Percentiles rank a stretch among this genome's conserved stretches.
Conservation (phyloP, 2,329 filamentous ascomycete species). For the Stachybotrys chartarum region DNA sequence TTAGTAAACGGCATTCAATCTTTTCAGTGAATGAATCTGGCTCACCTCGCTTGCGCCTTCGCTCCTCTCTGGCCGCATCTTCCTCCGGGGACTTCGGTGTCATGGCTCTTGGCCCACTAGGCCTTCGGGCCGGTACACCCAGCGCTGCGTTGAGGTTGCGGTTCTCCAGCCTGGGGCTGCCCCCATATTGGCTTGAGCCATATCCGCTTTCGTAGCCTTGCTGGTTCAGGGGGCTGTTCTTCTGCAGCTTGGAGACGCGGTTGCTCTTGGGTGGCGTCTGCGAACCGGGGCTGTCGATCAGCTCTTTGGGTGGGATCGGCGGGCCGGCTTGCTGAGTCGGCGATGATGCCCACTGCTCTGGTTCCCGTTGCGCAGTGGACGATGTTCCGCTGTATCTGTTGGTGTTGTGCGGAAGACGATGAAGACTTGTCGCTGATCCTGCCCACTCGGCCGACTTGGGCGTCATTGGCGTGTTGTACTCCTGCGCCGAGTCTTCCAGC, state of each 20-base stretch:
- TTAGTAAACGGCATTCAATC: slow-evolving; percentile 4
- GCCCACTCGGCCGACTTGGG: slow-evolving; percentile 57
- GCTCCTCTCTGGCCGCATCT: slow-evolving; percentile 37
- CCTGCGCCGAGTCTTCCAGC: slow-evolving; percentile 65
- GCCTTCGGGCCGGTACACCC: slow-evolving; percentile 43
- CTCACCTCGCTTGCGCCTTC: slow-evolving; percentile 52
- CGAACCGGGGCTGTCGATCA: slow-evolving; percentile 34
- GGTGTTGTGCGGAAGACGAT: slow-evolving; percentile 40
- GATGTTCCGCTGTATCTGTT: slow-evolving; percentile 43
- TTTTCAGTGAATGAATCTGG: background rate
- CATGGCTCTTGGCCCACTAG: slow-evolving; percentile 55
- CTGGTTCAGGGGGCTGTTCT: slow-evolving; percentile 48
- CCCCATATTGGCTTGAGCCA: slow-evolving; percentile 45
- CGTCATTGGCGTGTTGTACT: slow-evolving; percentile 55
- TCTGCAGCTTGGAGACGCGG: slow-evolving; percentile 44
- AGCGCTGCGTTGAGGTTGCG: slow-evolving; percentile 48
- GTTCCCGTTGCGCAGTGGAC: slow-evolving; percentile 22
- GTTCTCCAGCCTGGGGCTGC: slow-evolving; percentile 50
- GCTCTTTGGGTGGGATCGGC: slow-evolving; percentile 57
- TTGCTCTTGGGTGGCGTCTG: slow-evolving; percentile 39
- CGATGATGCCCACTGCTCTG: slow-evolving; percentile 39
- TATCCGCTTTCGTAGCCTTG: slow-evolving; percentile 49
- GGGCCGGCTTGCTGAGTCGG: slow-evolving; percentile 36
- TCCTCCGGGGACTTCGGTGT: slow-evolving; percentile 47
- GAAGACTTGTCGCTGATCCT: slow-evolving; percentile 51